These are phyloP conservation scores for Silene coronaria DNA, from an alignment of 179 eudicot genomes.

Conservation along the genomic window DNA sequence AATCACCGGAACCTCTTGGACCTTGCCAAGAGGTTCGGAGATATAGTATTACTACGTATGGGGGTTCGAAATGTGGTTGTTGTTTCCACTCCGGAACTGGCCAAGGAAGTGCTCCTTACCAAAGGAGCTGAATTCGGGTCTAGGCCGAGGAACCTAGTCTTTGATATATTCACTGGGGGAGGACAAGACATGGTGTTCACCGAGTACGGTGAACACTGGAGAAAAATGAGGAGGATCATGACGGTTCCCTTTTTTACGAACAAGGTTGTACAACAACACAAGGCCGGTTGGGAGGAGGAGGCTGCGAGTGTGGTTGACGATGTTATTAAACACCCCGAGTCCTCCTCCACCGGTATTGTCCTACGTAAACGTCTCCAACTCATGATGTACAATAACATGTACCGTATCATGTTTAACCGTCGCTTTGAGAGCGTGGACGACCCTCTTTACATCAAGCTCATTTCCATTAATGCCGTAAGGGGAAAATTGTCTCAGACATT, in stretches of 20 bases:
- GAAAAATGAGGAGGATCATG: slow-evolving; percentile 51
- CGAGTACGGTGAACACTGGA: slow-evolving; percentile 56
- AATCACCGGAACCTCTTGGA: slow-evolving; percentile 31
- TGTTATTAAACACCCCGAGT: slow-evolving; percentile 36
- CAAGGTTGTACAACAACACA: slow-evolving; percentile 55
- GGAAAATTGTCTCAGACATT: too few relatives aligned
- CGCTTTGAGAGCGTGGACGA: too few relatives aligned
- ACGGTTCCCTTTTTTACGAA: slow-evolving; percentile 25
- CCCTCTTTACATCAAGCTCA: too few relatives aligned
- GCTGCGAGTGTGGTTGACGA: slow-evolving; percentile 44
- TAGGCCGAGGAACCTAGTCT: slow-evolving; percentile 28
- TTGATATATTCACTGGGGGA: slow-evolving; percentile 31
- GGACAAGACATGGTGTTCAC: slow-evolving; percentile 62
- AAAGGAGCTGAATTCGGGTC: slow-evolving; percentile 37
- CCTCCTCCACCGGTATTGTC: too few relatives aligned
- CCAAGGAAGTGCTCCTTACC: slow-evolving; percentile 32
- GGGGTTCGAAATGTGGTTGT: slow-evolving; percentile 29
- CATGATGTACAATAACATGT: too few relatives aligned
- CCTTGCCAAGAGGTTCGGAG: slow-evolving; percentile 29
- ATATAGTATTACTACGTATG: slow-evolving; percentile 22
- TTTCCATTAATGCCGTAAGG: too few relatives aligned
- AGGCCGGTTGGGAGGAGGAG: slow-evolving; percentile 52
- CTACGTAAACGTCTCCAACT: too few relatives aligned
- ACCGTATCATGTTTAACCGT: too few relatives aligned
- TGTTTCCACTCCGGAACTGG: slow-evolving; percentile 30